These are phyloP conservation scores for Cylindrodendrum hubeiense DNA, from an alignment of 2,329 filamentous ascomycete genomes.

Conservation along the genomic window DNA sequence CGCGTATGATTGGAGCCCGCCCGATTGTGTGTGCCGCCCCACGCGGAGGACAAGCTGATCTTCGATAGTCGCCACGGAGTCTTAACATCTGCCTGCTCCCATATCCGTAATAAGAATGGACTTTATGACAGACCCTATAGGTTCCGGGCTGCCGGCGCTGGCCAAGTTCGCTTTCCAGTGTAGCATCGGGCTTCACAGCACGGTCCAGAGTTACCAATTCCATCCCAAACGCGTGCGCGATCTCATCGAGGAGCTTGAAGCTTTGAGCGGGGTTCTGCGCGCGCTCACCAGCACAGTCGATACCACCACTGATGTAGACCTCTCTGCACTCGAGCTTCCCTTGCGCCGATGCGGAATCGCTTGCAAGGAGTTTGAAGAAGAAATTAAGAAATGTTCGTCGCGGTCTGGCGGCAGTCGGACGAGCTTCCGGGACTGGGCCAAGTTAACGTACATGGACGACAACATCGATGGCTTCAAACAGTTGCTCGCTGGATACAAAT, in stretches of 20 bases:
- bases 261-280: slow-evolving; percentile 52
- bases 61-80: no score
- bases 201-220: slow-evolving; percentile 51
- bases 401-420: slow-evolving; percentile 49
- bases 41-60: no score
- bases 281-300: slow-evolving; percentile 42
- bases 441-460: slow-evolving; percentile 57
- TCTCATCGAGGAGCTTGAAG: slow-evolving; percentile 54
- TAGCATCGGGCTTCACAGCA: slow-evolving; percentile 52
- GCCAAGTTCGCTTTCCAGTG: slow-evolving; percentile 54
- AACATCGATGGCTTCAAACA: slow-evolving; percentile 56
- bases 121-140: slow-evolving; percentile 11
- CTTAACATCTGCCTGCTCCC: no score
- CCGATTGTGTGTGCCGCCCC: no score
- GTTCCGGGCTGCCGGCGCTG: slow-evolving; percentile 33
- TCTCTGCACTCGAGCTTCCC: slow-evolving; percentile 46
- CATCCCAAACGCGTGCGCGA: slow-evolving; percentile 50
- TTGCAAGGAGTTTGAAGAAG: slow-evolving; percentile 56
- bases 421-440: slow-evolving; percentile 60
- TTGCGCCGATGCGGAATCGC: slow-evolving; percentile 56
- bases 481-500: slow-evolving; percentile 55
- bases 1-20: no score
- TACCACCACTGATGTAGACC: slow-evolving; percentile 22
- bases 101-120: no score
- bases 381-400: slow-evolving; percentile 50